Evolutionary conservation across 2,329 filamentous ascomycete genomes (phyloP), one percentile per base, ranked within the genome.

Genomic region (Diaporthe citriasiana): DNA sequence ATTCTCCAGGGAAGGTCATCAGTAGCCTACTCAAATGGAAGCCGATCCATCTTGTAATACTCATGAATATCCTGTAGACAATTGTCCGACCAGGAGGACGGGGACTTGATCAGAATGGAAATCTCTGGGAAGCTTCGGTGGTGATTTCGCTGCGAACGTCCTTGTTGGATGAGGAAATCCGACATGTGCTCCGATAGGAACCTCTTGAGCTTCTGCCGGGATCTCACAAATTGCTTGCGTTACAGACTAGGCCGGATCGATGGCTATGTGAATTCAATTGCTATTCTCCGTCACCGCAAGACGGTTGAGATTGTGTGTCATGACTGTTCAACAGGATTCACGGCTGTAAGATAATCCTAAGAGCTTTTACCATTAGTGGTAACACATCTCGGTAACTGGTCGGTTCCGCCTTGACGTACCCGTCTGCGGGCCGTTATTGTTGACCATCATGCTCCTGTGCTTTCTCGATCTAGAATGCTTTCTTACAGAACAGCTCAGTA

Each of bases 331-430:
- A 42, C 40, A 42, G 12, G 15, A 4, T 42, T 5, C 12, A 42
- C 3, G 17, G 40, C 15, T 22, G 74, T 72, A 8, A 70, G 72
- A 17, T 74, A 76, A 1, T 74, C 74, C 74, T 76, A 47, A 76
- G 74, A 0, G 72, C 72, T 55, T 74, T 73, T 17, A 76, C 70
- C 45, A 76, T 71, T 56, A 76, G 50, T 25, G 74, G 53, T 10
- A 76, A 74, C 53, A 76, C 38, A 33, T 71, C 74, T 30, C 75
- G 74, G 4, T 74, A 59, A 47, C 76, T 72, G 2, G 70, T 74
- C 33, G 74, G 59, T 25, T 76, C 75, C 22, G 72, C 59, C 47
- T 74, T 74, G 6, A 76, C 71, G 22, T 73, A 74, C 56, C 73
- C 30, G 72, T 70, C 38, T 73, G 70, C 42, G 65, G 72, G 25